phyloP scores from a whole-genome alignment of 139 green algal genomes.

The Raphidocelis subcapitata region DNA sequence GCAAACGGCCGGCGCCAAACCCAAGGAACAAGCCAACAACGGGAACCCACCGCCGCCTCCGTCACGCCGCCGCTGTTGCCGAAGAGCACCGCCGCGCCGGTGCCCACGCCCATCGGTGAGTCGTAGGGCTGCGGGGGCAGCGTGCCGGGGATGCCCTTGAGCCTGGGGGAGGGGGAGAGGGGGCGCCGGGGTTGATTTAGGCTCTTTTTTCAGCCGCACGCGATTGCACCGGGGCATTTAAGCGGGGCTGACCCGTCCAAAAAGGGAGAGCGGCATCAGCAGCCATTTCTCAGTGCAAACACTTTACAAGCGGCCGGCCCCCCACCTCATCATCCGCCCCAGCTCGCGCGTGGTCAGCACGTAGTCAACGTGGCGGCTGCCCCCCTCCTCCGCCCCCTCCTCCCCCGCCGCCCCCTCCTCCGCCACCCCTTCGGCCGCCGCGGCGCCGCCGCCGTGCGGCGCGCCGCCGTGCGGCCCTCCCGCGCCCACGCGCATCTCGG shows the following conservation, averaged over 20 bases:
- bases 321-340: constrained; percentile 31
- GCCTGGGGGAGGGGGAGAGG: neutral
- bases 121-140: constrained; percentile 41
- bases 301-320: no score
- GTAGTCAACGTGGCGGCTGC: constrained; percentile 48
- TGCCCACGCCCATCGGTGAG: constrained; percentile 40
- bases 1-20: no score
- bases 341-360: constrained; percentile 60
- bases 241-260: no score
- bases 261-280: no score
- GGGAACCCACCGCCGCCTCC: constrained; percentile 51
- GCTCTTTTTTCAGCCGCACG: no score
- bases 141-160: constrained; percentile 37
- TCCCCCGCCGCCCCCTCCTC: neutral
- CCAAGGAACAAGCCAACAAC: no score
- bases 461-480: neutral
- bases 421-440: no score
- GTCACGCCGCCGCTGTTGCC: constrained; percentile 53
- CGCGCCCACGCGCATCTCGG: neutral
- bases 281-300: no score
- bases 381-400: neutral
- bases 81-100: constrained; percentile 52
- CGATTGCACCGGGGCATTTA: no score
- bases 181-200: no score
- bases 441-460: no score